Evolutionary conservation across 805 yeast species (phyloP).

Genomic region (Nakazawaea ernobii): DNA sequence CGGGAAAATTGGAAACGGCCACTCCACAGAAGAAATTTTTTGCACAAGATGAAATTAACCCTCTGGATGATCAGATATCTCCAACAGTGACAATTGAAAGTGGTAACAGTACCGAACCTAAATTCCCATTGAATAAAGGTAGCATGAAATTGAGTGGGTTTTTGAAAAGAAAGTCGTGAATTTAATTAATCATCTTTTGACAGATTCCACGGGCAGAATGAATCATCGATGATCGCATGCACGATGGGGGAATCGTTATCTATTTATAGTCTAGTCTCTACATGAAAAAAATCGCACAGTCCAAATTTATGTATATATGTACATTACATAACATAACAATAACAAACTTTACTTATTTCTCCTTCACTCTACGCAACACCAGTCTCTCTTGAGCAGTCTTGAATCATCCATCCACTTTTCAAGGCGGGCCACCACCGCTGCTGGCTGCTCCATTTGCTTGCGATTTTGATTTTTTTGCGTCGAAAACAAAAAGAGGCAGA

Average conservation of each 20-base stretch:
- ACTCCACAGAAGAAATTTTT: background rate
- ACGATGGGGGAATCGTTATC: background rate
- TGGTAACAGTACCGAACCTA: background rate
- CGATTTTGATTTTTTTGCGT: too few relatives aligned
- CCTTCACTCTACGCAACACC: too few relatives aligned
- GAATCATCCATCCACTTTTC: too few relatives aligned
- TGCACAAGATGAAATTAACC: background rate
- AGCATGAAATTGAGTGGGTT: background rate
- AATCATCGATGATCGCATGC: background rate
- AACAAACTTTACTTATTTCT: too few relatives aligned
- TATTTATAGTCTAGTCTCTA: too few relatives aligned
- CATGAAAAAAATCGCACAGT: background rate
- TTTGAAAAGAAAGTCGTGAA: slow-evolving; percentile 2
- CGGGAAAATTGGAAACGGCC: background rate
- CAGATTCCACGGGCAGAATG: too few relatives aligned
- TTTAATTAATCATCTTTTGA: too few relatives aligned
- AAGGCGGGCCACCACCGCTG: background rate
- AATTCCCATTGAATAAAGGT: background rate
- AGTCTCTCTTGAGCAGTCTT: too few relatives aligned
- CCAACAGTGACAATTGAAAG: background rate
- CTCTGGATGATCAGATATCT: background rate
- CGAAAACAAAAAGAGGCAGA: background rate
- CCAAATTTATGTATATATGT: too few relatives aligned
- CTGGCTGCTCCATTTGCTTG: background rate
- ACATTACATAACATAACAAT: too few relatives aligned